Base-by-base conservation (phyloP, 345 rosid genomes). In the Noccaea bulbosa region DNA sequence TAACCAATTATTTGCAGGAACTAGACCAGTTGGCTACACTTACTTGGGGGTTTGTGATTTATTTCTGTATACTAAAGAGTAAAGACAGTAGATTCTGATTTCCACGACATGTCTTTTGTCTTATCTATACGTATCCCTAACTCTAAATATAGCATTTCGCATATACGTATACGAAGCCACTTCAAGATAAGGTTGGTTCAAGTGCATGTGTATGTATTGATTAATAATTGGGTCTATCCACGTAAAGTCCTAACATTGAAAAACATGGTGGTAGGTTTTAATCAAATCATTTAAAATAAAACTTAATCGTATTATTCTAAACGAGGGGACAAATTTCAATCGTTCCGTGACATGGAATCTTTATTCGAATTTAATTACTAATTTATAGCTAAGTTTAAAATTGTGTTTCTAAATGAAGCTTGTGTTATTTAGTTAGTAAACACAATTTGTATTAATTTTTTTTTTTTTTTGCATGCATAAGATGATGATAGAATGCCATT, bases 241-340 rank as follows among this genome's bases (percentile, higher is more conserved):
- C 55, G 17, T 22, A 69, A 57, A 57, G 73, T 47, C 73, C 30
- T 46, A 37, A 57, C 73, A 14, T 57, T 69, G 57, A 69, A 45
- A 67, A 69, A 14, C 65, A 57, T 69, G 8, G 16, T 57, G 55
- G 48, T 57, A 38, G 72, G 54, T 34, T 56, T 33, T 34, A 35
- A 46, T 56, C 46, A 55, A 33, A 57, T 55, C 55, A 4, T 56
- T 56, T 56, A 22, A 46, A 20, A 8, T 3, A 9, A 12, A 5
- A n/a, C 8, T 40, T 11, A 44, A 44, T 11, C 46, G 5, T 55
- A 44, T 45, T 44, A 67, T 44, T 44, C 43, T 17, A 68, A 6
- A 8, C 16, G 3, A 22, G 12, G 72, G 46, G 46, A 55, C 44
- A 68, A 1, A 12, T 45, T 55, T 44, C 44, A 17, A 44, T 8